Evolutionary conservation across 1,284 basidiomycete genomes (phyloP), one percentile per base, ranked within the genome.

Genomic region (Ustilago vetiveriae): DNA sequence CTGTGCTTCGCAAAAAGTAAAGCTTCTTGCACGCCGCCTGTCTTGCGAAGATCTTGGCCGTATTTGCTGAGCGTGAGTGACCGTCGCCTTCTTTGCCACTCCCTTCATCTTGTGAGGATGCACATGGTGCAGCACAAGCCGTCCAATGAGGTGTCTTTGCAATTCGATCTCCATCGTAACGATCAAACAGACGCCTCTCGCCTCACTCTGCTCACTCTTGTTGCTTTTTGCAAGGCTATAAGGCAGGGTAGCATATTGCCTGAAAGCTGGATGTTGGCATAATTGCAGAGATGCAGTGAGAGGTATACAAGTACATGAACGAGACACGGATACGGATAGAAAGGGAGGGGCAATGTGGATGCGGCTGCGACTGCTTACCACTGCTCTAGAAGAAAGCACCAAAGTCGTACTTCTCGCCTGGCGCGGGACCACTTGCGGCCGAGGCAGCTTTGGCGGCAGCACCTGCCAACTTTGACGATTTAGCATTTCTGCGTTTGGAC

Each of bases 341-440:
- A 16, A 44, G 14, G 14, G n/a, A 22, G 29, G 19, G 32, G 30
- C 27, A 19, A 33, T 41, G 45, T 39, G 23, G 32, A 14, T 13
- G 32, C 6, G 32, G 17, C 6, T 9, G 16, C 6, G 2, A 4
- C 6, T 46, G 9, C 6, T 8, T 10, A 17, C 33, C 11, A n/a
- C 17, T 24, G 38, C 11, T 40, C 29, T 30, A 75, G 54, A 78
- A 78, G 66, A 76, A 73, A 3, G 67, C 67, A 36, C 67, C 65
- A 49, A 78, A 72, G 47, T 78, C 74, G 46, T 73, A 78, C 43
- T 69, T 72, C 16, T 78, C 74, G 16, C 75, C 75, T 19, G 75
- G 75, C 16, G 64, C 66, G 27, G 75, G 74, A 11, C 71, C 66
- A 11, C 51, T 55, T 17, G 55, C 68, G 37, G 62, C 63, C 24